Conservation (phyloP, 2,329 filamentous ascomycete species). For the Pochonia chlamydosporia region DNA sequence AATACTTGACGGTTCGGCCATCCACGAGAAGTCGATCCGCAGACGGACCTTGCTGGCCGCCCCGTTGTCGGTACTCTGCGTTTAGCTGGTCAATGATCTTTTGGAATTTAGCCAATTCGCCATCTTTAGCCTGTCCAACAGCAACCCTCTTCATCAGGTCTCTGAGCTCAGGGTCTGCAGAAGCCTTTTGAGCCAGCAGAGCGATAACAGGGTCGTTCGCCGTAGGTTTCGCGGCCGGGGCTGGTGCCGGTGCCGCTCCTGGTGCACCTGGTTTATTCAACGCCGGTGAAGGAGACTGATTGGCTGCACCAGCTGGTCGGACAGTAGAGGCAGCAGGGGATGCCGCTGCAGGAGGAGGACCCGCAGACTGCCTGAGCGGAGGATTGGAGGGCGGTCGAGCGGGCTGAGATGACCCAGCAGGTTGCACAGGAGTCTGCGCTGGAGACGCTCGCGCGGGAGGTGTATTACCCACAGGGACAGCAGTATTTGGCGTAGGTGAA, state of each 20-base stretch:
- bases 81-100: conserved; percentile 76
- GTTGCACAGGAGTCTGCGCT: conserved; percentile 11
- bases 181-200: conserved; percentile 69
- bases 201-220: conserved; percentile 72
- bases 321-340: conserved; percentile 11
- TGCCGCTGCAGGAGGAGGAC: no score
- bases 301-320: conserved; percentile 3
- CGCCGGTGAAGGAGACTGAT: conserved; percentile 8
- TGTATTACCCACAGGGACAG: conserved; percentile 5
- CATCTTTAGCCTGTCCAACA: conserved; percentile 63
- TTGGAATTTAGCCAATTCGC: conserved; percentile 72
- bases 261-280: conserved; percentile 17
- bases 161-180: conserved; percentile 65
- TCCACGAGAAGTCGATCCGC: conserved; percentile 51
- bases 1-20: conserved; percentile 52
- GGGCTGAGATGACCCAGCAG: conserved; percentile 16
- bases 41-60: conserved; percentile 44
- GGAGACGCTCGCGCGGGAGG: conserved; percentile 5
- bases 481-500: not conserved
- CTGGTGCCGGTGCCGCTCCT: not conserved
- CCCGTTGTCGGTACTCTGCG: conserved; percentile 47
- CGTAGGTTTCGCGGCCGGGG: conserved; percentile 18
- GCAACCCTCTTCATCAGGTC: conserved; percentile 81
- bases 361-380: conserved; percentile 13
- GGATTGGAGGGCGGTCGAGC: conserved; percentile 16